Evolutionary conservation across 2,329 filamentous ascomycete genomes (phyloP), one percentile per base, ranked within the genome.

Genomic region (Leptographium radiaticola): DNA sequence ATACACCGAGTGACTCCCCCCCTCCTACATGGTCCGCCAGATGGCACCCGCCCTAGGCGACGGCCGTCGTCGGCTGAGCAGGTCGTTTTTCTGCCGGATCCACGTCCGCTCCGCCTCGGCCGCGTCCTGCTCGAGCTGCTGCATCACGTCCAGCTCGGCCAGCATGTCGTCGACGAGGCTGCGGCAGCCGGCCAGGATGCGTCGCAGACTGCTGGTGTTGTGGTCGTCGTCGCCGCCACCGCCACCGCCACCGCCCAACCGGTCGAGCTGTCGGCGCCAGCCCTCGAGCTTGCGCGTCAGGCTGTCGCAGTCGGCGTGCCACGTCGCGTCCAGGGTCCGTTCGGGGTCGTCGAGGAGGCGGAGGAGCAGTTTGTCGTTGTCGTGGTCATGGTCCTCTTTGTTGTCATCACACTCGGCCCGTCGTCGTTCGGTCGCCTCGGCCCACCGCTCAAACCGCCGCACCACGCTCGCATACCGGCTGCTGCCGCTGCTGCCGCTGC

Each of bases 141-240:
- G 72, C 82, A 86, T 86, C 56, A 75, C 56, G n/a, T 65, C 65
- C 57, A 86, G 67, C 68, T 86, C 83, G n/a, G 68, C 70, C 46
- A 82, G 65, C 81, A 85, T 85, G 39, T 74, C 77, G 49, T 68
- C 62, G 13, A 84, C 71, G 46, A 86, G 64, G 16, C 61, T 62
- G 25, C 70, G 64, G 53, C 74, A 78, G 2, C 70, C 72, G 8
- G 64, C 65, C 42, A 84, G 63, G 59, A 81, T 71, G 33, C 68
- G 64, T 25, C 62, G 67, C 53, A 84, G 61, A 55, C 71, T 77
- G 16, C 67, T 66, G 39, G 58, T 16, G 20, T 43, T 45, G 5
- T 16, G 5, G 30, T 30, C 36, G 2, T 25, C 43, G 11, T 30
- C 11, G 18, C 25, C 36, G 16, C 15, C 42, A 12, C 42, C 47